A percentile compares a stretch with the other conserved stretches of the same genome.
Evolutionary conservation across 2,329 filamentous ascomycete species (phyloP).

Genomic region (Penicillium griseofulvum): DNA sequence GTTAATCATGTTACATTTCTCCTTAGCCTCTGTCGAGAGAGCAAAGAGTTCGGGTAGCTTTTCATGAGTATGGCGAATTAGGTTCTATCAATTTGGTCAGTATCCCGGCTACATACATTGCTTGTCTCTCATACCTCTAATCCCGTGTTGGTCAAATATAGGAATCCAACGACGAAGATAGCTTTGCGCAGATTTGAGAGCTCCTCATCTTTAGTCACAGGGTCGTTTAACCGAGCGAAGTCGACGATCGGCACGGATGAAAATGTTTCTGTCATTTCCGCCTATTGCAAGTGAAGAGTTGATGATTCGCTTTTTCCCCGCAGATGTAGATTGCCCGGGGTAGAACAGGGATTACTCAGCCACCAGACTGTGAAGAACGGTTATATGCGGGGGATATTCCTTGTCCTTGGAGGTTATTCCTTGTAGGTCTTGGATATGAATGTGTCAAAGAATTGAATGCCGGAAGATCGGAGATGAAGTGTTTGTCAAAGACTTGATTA

Average conservation of each 20-base stretch:
- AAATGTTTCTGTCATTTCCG: constrained; percentile 27
- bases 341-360: constrained; percentile 2
- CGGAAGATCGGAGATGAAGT: not conserved
- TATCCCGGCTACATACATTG: not conserved
- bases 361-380: not conserved
- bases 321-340: not conserved
- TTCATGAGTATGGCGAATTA: constrained; percentile 23
- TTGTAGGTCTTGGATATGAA: too few relatives aligned
- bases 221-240: constrained; percentile 25
- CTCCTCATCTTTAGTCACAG: constrained; percentile 24
- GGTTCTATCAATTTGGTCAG: constrained; percentile 11
- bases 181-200: constrained; percentile 30
- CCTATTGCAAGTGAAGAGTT: not conserved
- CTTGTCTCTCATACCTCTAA: constrained; percentile 25
- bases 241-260: constrained; percentile 33
- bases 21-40: constrained; percentile 26
- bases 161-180: constrained; percentile 36
- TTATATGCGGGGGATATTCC: too few relatives aligned
- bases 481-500: not conserved
- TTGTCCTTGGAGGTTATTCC: too few relatives aligned
- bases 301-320: not conserved
- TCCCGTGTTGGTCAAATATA: constrained; percentile 37
- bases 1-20: constrained; percentile 33
- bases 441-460: not conserved
- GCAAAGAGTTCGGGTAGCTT: constrained; percentile 27